A percentile compares a stretch with the other conserved stretches of the same genome.
phyloP scores from a whole-genome alignment of 345 rosid species.

The Citrus sp. region DNA sequence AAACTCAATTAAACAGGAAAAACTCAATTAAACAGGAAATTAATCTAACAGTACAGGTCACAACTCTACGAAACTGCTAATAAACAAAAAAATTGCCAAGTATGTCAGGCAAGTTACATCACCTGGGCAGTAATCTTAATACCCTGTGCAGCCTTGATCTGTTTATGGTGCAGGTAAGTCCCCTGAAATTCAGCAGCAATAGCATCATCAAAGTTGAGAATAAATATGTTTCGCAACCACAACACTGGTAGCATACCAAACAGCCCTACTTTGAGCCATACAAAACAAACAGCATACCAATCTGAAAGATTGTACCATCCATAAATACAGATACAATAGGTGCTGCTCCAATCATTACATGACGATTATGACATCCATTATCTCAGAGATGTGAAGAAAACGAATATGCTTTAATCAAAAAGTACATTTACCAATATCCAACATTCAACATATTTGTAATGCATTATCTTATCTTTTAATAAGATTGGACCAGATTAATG shows the following conservation, averaged over 20 bases:
- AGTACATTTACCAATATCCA: background rate
- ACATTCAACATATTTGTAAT: background rate
- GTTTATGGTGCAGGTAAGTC: constrained; percentile 75
- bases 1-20: constrained; percentile 2
- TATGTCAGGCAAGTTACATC: background rate
- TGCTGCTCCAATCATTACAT: background rate
- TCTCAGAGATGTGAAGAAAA: too few relatives aligned
- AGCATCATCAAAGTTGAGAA: background rate
- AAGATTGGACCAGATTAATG: background rate
- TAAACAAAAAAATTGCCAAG: background rate
- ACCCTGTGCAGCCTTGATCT: constrained; percentile 94
- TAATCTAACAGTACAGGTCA: background rate
- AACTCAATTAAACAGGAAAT: constrained; percentile 4
- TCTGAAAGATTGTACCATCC: background rate
- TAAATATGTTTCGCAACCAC: too few relatives aligned
- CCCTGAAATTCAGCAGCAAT: constrained; percentile 61
- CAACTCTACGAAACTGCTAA: background rate
- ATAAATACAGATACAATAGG: background rate
- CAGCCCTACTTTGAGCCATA: background rate
- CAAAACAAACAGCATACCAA: background rate
- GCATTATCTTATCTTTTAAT: background rate
- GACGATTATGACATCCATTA: background rate
- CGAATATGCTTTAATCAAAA: background rate
- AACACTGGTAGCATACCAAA: background rate
- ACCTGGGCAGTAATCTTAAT: constrained; percentile 96